These are phyloP conservation scores for Candida glucosophila DNA, from an alignment of 1,139 yeast species.

Conservation along the genomic window DNA sequence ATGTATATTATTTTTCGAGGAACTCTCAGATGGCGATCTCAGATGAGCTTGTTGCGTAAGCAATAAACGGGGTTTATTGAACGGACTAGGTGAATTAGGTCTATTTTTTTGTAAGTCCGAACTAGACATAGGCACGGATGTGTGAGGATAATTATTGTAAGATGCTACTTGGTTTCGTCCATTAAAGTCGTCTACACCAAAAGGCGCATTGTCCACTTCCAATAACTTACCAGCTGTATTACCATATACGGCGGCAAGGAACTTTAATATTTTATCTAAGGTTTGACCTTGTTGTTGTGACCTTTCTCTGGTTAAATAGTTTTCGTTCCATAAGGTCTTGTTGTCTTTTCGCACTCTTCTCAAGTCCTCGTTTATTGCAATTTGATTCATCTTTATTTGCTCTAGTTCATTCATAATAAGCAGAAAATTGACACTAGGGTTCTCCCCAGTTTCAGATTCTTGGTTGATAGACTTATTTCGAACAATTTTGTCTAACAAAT, in stretches of 20 bases:
- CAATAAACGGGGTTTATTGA: slow-evolving; percentile 32
- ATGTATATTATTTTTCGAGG: slow-evolving; percentile 5
- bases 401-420: slow-evolving; percentile 66
- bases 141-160: slow-evolving; percentile 8
- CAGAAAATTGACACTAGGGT: slow-evolving; percentile 36
- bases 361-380: slow-evolving; percentile 75
- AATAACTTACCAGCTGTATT: slow-evolving; percentile 44
- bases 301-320: slow-evolving; percentile 72
- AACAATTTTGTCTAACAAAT: slow-evolving; percentile 65
- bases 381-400: slow-evolving; percentile 66
- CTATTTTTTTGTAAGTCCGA: slow-evolving; percentile 5
- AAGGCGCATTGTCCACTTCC: slow-evolving; percentile 20
- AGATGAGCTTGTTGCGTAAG: slow-evolving; percentile 32
- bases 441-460: slow-evolving; percentile 36
- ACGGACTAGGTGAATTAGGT: slow-evolving; percentile 14
- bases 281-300: slow-evolving; percentile 83
- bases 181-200: slow-evolving; percentile 6
- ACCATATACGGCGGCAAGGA: slow-evolving; percentile 79
- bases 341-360: slow-evolving; percentile 79
- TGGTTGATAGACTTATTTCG: slow-evolving; percentile 32
- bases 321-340: slow-evolving; percentile 86
- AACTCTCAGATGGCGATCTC: slow-evolving; percentile 8
- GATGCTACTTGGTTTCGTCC: slow-evolving; percentile 10
- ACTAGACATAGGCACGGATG: slow-evolving; percentile 6
- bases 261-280: slow-evolving; percentile 77